Conservation (phyloP, 805 yeast genomes). For the Hanseniaspora lindneri region DNA sequence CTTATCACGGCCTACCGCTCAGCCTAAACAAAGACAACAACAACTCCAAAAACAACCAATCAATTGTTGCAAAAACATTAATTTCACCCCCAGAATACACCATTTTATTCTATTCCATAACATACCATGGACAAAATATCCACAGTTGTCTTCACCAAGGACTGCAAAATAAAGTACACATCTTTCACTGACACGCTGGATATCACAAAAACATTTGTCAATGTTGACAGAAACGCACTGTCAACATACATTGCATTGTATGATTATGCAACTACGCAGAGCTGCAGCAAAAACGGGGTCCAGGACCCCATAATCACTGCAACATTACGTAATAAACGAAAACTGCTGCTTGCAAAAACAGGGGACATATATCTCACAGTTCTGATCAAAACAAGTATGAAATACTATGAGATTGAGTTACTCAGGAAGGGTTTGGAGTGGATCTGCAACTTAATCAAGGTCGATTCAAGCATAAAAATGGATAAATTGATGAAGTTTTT, state of each 20-base stretch:
- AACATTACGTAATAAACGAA: conserved; percentile 4
- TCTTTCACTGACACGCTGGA: conserved; percentile 3
- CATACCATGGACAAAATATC: conserved; percentile 1
- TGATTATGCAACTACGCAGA: conserved; percentile 1
- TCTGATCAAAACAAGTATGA: background rate
- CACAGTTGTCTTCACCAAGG: background rate
- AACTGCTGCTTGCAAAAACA: background rate
- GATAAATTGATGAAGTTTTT: background rate
- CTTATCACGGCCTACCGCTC: too few relatives aligned
- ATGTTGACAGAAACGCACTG: conserved; percentile 12
- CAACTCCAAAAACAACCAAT: too few relatives aligned
- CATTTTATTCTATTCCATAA: too few relatives aligned
- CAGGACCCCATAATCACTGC: background rate
- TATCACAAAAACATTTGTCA: conserved; percentile 5
- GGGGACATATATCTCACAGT: conserved; percentile 1
- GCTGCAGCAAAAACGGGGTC: background rate
- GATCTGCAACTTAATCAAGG: background rate
- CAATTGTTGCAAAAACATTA: too few relatives aligned
- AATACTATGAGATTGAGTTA: conserved; percentile 6
- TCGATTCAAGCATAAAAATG: background rate
- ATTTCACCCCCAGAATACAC: too few relatives aligned
- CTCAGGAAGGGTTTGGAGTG: background rate
- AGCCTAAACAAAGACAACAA: too few relatives aligned
- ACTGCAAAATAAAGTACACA: conserved; percentile 5
- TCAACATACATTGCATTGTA: conserved; percentile 7